Conservation (phyloP, 164 flowering plant species). For the Umbilicus rupestris region DNA sequence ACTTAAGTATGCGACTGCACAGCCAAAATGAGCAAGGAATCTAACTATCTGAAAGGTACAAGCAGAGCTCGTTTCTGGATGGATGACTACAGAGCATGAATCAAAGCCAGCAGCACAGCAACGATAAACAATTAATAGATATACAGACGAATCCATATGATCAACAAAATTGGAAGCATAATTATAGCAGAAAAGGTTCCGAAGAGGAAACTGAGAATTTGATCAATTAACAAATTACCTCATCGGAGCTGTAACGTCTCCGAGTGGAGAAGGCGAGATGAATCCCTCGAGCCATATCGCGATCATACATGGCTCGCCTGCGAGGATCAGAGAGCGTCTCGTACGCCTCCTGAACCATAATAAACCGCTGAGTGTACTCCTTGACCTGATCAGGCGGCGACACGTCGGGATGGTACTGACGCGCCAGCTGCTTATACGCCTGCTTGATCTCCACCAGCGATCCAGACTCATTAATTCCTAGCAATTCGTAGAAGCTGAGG, state of each 20-base stretch:
- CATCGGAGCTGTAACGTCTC: not conserved
- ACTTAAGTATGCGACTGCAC: too few relatives aligned
- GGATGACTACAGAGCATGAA: too few relatives aligned
- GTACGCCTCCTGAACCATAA: constrained; percentile 85
- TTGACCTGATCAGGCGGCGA: constrained; percentile 73
- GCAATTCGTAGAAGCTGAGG: constrained; percentile 55
- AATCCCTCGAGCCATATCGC: not conserved
- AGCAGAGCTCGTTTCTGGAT: too few relatives aligned
- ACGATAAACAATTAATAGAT: too few relatives aligned
- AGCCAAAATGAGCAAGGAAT: too few relatives aligned
- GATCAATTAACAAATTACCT: not conserved
- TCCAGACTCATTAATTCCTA: constrained; percentile 59
- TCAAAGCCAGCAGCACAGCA: too few relatives aligned
- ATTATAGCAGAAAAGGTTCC: not conserved
- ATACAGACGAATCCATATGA: not conserved
- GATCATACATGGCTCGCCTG: constrained; percentile 59
- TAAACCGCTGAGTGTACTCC: constrained; percentile 68
- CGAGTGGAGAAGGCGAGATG: not conserved
- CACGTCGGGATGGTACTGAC: constrained; percentile 89
- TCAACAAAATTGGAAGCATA: not conserved
- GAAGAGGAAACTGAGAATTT: too few relatives aligned
- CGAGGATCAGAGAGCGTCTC: constrained; percentile 82
- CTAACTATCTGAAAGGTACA: too few relatives aligned
- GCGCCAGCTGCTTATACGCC: constrained; percentile 78
- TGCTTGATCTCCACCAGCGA: constrained; percentile 56